Percentiles rank a stretch among this genome's conserved stretches.
Conservation (phyloP, 2,329 filamentous ascomycete genomes). For the Paecilomyces niveus region DNA sequence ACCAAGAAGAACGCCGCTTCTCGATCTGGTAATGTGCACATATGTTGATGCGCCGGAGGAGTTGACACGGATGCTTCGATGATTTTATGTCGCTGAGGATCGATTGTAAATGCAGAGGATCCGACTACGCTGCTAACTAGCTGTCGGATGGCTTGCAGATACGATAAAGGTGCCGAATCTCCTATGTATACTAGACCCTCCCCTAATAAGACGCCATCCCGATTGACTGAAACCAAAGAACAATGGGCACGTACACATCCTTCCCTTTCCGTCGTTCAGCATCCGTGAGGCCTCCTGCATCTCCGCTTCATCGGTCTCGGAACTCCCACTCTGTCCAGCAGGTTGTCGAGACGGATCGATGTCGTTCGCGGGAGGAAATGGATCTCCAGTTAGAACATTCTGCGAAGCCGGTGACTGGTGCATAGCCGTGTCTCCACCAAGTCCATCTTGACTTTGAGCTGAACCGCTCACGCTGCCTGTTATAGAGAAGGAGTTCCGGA, state of each 20-base stretch:
- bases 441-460: neutral
- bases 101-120: conserved; percentile 50
- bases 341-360: neutral
- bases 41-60: conserved; percentile 36
- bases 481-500: neutral
- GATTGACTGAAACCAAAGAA: neutral
- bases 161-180: conserved; percentile 57
- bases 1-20: conserved; percentile 49
- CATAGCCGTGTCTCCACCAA: neutral
- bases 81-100: conserved; percentile 51
- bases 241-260: conserved; percentile 9
- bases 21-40: conserved; percentile 50
- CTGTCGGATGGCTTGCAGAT: conserved; percentile 54
- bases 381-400: conserved; percentile 3
- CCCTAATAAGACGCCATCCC: neutral
- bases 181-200: conserved; percentile 52
- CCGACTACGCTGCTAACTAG: conserved; percentile 52
- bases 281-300: conserved; percentile 53
- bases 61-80: conserved; percentile 47
- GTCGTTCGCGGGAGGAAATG: conserved; percentile 4
- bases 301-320: conserved; percentile 13
- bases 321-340: conserved; percentile 1
- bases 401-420: conserved; percentile 1
- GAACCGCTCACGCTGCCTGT: neutral
- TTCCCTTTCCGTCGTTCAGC: conserved; percentile 55